Evolutionary conservation across 257 asterid species (phyloP), one percentile per base, ranked within the genome.

Genomic region (Solanum clarkiae): DNA sequence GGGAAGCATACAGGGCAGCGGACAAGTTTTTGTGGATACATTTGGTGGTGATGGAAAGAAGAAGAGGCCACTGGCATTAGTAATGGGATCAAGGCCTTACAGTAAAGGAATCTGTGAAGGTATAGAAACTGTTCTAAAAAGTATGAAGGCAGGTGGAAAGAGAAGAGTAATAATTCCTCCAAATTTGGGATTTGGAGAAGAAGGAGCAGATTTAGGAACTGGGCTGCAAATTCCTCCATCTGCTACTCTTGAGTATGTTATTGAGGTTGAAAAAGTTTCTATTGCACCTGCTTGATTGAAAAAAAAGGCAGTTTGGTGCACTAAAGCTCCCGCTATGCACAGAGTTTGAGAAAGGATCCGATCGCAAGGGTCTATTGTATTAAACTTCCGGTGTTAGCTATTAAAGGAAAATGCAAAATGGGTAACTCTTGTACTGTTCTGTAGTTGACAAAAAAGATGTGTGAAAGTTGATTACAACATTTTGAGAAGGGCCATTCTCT

Each of bases 71-170:
- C 10, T 95, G 84, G 99, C 96, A 4, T 94, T 95, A 36, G 97
- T 94, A 18, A 85, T 95, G 92, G 98, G 98, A 3, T 92, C 98
- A 84, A 92, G 94, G 90, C 97, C 98, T 75, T 95, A 94, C 10
- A 94, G 90, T 57, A 92, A 84, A 82, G 98, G 99, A 44, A 90
- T 94, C 26, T 94, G 98, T 89, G 99, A 95, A 90, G 99, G 98
- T 24, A 85, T 95, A 45, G 97, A 95, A 49, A 84, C 72, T 85
- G 94, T 91, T 0, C 65, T 95, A 68, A 90, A 81, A 85, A 84
- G 88, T 22, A 94, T 95, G 96, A 94, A 91, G 57, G 97, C 95
- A 3, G 97, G 98, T 70, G 99, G 98, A 54, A 94, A 86, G 82
- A 91, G 97, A 77, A 93, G 93, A 89, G 95, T 93, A 6, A 86